A percentile compares a stretch with the other conserved stretches of the same genome.
Evolutionary conservation across 352 stramenopile genomes (phyloP).

Genomic region (Phytopythium montanum): DNA sequence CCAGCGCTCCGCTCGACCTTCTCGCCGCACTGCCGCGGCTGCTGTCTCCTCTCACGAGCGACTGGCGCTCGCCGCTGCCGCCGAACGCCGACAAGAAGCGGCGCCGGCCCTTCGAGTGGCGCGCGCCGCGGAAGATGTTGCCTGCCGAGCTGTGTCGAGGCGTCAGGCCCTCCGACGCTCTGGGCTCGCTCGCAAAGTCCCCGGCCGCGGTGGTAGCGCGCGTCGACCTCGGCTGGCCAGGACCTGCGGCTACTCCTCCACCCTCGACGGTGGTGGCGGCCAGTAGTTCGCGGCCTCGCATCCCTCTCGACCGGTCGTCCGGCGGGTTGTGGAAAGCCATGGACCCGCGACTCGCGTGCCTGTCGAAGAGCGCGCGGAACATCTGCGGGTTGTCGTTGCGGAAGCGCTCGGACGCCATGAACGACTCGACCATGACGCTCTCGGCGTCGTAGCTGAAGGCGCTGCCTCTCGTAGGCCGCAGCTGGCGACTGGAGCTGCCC

Average conservation of each 20-base stretch:
- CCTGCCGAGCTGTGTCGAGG: conserved; percentile 34
- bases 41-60: not conserved
- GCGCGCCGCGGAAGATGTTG: conserved; percentile 63
- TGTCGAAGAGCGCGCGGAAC: conserved; percentile 63
- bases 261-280: conserved; percentile 1
- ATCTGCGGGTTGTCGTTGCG: conserved; percentile 30
- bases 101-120: conserved; percentile 43
- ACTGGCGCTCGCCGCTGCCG: not conserved
- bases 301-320: conserved; percentile 16
- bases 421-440: conserved; percentile 88
- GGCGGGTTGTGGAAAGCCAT: conserved; percentile 68
- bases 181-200: conserved; percentile 3
- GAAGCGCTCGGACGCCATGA: conserved; percentile 79
- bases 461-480: conserved; percentile 49
- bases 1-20: too few relatives aligned
- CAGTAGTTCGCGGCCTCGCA: conserved; percentile 12
- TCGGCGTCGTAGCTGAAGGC: conserved; percentile 89
- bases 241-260: too few relatives aligned
- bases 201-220: conserved; percentile 19
- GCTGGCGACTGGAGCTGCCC: conserved; percentile 21
- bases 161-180: not conserved
- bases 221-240: not conserved
- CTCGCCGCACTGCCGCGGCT: not conserved
- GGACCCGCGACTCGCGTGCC: conserved; percentile 80
- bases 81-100: conserved; percentile 47